A percentile compares a stretch with the other conserved stretches of the same genome.
These are phyloP conservation scores for Ustilago nuda DNA, from an alignment of 1,284 basidiomycete species.

Conservation along the genomic window DNA sequence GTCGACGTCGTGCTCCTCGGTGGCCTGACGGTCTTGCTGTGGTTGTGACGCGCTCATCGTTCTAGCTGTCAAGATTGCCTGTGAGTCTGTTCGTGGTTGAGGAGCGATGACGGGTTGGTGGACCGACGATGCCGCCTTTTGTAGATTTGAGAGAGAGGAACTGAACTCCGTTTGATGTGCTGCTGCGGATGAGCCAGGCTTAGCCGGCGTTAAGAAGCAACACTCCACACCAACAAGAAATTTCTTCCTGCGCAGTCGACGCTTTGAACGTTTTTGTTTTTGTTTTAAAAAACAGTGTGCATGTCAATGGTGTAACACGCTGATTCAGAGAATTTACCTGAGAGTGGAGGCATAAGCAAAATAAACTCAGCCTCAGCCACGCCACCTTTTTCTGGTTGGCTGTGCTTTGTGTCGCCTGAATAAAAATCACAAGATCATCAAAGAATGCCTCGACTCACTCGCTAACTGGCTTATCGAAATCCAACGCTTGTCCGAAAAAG, in stretches of 20 bases:
- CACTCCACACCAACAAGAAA: constrained; percentile 13
- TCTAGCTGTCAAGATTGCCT: background rate
- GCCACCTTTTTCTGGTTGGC: background rate
- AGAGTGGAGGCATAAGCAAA: constrained; percentile 33
- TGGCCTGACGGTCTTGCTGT: constrained; percentile 17
- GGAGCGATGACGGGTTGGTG: background rate
- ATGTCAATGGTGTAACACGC: background rate
- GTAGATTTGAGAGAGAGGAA: background rate
- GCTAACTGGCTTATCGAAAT: constrained; percentile 8
- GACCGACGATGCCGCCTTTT: background rate
- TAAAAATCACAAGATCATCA: constrained; percentile 6
- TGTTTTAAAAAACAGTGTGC: background rate
- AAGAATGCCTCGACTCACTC: background rate
- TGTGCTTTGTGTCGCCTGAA: constrained; percentile 2
- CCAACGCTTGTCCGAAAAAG: constrained; percentile 2
- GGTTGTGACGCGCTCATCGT: constrained; percentile 42
- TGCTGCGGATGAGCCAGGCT: constrained; percentile 1
- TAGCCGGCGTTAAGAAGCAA: constrained; percentile 16
- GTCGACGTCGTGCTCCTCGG: constrained; percentile 47
- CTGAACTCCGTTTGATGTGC: background rate
- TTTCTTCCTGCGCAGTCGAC: constrained; percentile 14
- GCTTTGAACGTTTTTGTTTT: background rate
- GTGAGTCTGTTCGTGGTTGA: background rate
- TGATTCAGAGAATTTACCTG: background rate
- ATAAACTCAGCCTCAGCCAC: constrained; percentile 9